Conservation (phyloP, 2,329 filamentous ascomycete genomes). For the Aspergillus sp. region DNA sequence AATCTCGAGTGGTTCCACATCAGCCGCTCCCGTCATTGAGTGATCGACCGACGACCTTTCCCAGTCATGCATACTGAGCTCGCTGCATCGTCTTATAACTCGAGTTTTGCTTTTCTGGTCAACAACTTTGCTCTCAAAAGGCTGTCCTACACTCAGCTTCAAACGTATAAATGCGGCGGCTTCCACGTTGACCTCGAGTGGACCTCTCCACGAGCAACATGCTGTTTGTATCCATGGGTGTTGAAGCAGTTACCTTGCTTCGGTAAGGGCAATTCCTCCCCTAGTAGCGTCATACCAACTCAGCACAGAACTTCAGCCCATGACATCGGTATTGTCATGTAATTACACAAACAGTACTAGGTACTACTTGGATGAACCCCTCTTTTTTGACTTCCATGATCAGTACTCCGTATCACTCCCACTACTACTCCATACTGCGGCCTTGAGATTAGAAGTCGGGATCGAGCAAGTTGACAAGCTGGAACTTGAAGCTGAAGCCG, state of each 20-base stretch:
- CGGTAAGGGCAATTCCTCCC: slow-evolving; percentile 18
- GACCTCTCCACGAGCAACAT: slow-evolving; percentile 1
- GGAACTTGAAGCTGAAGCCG: not conserved
- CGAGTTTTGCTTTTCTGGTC: not conserved
- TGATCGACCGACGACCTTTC: slow-evolving; percentile 18
- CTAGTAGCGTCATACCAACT: slow-evolving; percentile 7
- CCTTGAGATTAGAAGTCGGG: not conserved
- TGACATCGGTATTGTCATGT: slow-evolving; percentile 12
- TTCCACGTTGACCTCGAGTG: not conserved
- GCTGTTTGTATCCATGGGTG: slow-evolving; percentile 8
- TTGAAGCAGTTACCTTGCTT: slow-evolving; percentile 21
- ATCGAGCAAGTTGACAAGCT: too few relatives aligned
- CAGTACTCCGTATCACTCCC: not conserved
- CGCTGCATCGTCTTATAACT: too few relatives aligned
- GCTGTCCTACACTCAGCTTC: not conserved
- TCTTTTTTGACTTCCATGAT: slow-evolving; percentile 17
- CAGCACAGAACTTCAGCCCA: not conserved
- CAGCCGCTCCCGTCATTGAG: slow-evolving; percentile 26
- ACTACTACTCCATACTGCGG: too few relatives aligned
- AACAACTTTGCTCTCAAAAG: not conserved
- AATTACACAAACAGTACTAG: slow-evolving; percentile 6
- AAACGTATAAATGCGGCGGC: not conserved
- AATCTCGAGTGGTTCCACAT: slow-evolving; percentile 28
- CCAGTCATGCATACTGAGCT: slow-evolving; percentile 3
- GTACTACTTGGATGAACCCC: not conserved